These are phyloP conservation scores for Fusarium zealandicum DNA, from an alignment of 2,329 filamentous ascomycete species.

Conservation along the genomic window DNA sequence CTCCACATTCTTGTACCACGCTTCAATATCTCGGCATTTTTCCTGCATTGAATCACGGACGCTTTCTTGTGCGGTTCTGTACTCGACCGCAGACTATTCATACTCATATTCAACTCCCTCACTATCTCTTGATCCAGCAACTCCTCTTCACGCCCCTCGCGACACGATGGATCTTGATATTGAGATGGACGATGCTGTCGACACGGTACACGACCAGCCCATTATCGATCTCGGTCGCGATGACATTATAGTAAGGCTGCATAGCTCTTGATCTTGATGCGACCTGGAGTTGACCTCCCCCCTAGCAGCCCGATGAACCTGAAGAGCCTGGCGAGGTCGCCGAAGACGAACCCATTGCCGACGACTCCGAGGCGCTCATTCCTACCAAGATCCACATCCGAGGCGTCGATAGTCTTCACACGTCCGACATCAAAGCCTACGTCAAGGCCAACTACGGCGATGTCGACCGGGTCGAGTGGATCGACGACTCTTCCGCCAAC, in stretches of 20 bases:
- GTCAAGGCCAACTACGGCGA: slow-evolving; percentile 70
- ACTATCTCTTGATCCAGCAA: neutral
- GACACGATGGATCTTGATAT: slow-evolving; percentile 72
- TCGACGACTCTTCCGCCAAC: slow-evolving; percentile 91
- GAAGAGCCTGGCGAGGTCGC: slow-evolving; percentile 51
- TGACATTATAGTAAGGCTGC: slow-evolving; percentile 48
- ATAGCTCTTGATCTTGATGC: neutral
- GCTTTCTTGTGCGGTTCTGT: neutral
- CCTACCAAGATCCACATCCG: slow-evolving; percentile 78
- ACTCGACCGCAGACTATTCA: no score
- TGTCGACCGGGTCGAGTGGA: slow-evolving; percentile 82
- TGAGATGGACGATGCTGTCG: slow-evolving; percentile 72
- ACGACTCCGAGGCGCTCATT: slow-evolving; percentile 42
- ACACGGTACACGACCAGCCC: slow-evolving; percentile 43
- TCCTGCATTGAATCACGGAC: neutral
- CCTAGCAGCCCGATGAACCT: slow-evolving; percentile 47
- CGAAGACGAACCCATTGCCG: slow-evolving; percentile 44
- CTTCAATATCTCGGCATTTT: neutral
- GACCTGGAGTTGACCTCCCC: slow-evolving; percentile 23
- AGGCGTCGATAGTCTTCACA: slow-evolving; percentile 82
- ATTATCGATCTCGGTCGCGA: slow-evolving; percentile 43
- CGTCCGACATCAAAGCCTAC: slow-evolving; percentile 80
- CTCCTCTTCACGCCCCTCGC: slow-evolving; percentile 4
- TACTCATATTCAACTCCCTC: no score
- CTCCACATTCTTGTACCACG: neutral